Conservation (phyloP, 352 stramenopile genomes). For the Phytophthora tubulina region DNA sequence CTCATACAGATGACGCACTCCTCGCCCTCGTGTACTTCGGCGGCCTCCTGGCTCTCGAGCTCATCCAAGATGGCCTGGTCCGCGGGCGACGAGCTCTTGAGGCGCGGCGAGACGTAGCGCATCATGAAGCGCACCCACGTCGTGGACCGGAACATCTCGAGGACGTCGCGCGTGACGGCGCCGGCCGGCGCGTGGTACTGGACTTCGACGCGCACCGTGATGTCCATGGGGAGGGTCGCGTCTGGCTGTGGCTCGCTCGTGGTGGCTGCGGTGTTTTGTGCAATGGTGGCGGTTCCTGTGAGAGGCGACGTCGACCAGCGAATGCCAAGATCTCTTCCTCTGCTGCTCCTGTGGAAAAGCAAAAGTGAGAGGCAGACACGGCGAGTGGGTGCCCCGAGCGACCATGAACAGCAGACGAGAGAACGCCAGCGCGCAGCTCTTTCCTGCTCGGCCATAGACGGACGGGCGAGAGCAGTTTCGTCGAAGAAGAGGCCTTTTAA, state of each 20-base stretch:
- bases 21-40: conserved; percentile 44
- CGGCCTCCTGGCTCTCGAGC: conserved; percentile 49
- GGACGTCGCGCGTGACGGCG: conserved; percentile 61
- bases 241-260: conserved; percentile 29
- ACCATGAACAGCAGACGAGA: conserved; percentile 23
- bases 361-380: conserved; percentile 44
- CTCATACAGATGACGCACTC: conserved; percentile 94
- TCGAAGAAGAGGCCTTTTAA: conserved; percentile 33
- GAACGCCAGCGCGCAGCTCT: conserved; percentile 15
- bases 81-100: conserved; percentile 73
- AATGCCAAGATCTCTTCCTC: conserved; percentile 30
- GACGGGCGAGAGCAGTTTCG: conserved; percentile 48
- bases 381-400: conserved; percentile 1
- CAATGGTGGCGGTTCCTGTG: conserved; percentile 7
- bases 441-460: conserved; percentile 27
- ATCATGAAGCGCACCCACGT: conserved; percentile 85
- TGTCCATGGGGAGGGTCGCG: conserved; percentile 52
- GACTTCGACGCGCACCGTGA: conserved; percentile 75
- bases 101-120: conserved; percentile 72
- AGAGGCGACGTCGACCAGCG: conserved; percentile 7
- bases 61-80: conserved; percentile 65
- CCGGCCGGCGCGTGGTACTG: conserved; percentile 71
- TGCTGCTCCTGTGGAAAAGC: conserved; percentile 35
- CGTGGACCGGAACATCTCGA: conserved; percentile 77
- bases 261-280: conserved; percentile 14